Conservation (phyloP, 176 grass and related monocot species). For the Oryza glaberrima region DNA sequence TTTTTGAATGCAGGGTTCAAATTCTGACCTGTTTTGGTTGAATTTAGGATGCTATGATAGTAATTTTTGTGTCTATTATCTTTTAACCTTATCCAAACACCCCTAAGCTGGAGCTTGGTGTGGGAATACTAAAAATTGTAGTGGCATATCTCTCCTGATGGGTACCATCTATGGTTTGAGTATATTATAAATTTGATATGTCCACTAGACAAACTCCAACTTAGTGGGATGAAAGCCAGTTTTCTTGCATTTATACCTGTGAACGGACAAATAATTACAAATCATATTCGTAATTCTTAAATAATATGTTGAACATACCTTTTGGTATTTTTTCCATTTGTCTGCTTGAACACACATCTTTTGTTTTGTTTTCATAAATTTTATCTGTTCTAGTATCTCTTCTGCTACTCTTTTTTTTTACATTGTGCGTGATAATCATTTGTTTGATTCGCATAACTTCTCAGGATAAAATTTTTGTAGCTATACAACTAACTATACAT, state of each 20-base stretch:
- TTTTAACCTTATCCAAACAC: constrained; percentile 8
- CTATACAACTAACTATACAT: constrained; percentile 29
- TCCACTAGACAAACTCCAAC: constrained; percentile 1
- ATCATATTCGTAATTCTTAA: not conserved
- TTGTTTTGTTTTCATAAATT: not conserved
- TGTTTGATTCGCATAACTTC: constrained; percentile 28
- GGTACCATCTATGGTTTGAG: not conserved
- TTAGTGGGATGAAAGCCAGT: not conserved
- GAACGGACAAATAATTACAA: constrained; percentile 22
- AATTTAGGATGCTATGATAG: not conserved
- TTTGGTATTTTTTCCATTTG: constrained; percentile 17
- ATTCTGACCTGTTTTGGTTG: not conserved
- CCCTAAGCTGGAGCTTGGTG: not conserved
- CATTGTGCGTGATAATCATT: not conserved
- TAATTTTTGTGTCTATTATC: not conserved
- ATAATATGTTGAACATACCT: not conserved
- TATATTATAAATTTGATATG: not conserved
- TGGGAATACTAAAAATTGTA: constrained; percentile 18
- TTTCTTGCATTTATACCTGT: not conserved
- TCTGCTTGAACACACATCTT: constrained; percentile 2
- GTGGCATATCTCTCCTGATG: not conserved
- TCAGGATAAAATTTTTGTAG: constrained; percentile 24
- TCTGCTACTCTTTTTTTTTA: not conserved
- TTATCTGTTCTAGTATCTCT: constrained; percentile 2
- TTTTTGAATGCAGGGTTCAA: not conserved